Conservation (phyloP, 1,139 yeast genomes). For the Torulaspora globosa region DNA sequence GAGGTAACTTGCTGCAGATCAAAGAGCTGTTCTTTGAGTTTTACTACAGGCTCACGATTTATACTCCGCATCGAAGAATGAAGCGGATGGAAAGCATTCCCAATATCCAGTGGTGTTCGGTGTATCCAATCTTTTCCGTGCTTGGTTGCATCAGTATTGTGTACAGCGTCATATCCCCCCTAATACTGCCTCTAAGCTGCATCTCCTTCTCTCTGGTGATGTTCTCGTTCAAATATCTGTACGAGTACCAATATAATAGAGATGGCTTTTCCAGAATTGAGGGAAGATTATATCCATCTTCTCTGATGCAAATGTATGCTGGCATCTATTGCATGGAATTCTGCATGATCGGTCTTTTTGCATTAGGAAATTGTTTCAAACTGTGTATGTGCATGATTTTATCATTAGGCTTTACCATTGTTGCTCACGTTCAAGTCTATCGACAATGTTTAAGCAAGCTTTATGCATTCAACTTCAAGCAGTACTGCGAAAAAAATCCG, state of each 20-base stretch:
- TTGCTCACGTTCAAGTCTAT: conserved; percentile 41
- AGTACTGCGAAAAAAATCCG: background rate
- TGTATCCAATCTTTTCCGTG: conserved; percentile 70
- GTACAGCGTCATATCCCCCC: conserved; percentile 73
- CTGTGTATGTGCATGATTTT: conserved; percentile 44
- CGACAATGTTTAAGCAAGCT: conserved; percentile 18
- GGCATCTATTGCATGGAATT: conserved; percentile 79
- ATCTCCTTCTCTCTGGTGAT: conserved; percentile 55
- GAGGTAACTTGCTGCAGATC: conserved; percentile 58
- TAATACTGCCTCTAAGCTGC: conserved; percentile 61
- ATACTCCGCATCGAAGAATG: conserved; percentile 59
- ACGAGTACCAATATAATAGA: conserved; percentile 51
- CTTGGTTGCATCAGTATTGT: conserved; percentile 73
- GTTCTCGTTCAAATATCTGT: conserved; percentile 64
- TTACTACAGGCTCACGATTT: conserved; percentile 41
- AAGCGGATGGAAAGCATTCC: conserved; percentile 44
- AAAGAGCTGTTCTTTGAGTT: conserved; percentile 44
- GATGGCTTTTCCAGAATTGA: conserved; percentile 57
- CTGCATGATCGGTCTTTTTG: conserved; percentile 70
- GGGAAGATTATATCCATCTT: conserved; percentile 68
- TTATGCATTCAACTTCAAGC: conserved; percentile 6
- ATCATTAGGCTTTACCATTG: conserved; percentile 41
- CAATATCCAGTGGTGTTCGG: conserved; percentile 66
- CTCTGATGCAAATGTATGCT: conserved; percentile 67
- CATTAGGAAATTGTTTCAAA: conserved; percentile 47